Evolutionary conservation across 2,329 filamentous ascomycete genomes (phyloP).

Genomic region (Xylaria sp.): DNA sequence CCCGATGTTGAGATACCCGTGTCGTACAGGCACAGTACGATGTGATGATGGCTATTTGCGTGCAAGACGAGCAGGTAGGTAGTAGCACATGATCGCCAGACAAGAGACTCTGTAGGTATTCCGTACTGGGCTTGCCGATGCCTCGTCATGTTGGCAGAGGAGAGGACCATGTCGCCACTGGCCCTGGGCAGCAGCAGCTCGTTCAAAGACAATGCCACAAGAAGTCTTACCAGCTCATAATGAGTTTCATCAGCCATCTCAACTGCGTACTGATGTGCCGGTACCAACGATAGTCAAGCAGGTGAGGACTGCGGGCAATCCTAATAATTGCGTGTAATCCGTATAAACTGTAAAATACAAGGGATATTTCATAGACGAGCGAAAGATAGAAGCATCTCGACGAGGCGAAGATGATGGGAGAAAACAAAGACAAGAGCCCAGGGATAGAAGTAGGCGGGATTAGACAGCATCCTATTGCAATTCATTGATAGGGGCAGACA

Average conservation of each 20-base stretch:
- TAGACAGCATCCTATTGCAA: too few species aligned
- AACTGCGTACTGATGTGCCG: not conserved
- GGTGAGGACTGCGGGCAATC: not conserved
- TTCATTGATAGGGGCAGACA: too few species aligned
- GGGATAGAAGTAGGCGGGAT: too few species aligned
- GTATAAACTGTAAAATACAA: not conserved
- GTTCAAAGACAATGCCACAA: constrained; percentile 10
- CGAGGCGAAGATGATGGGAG: not conserved
- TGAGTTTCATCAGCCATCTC: not conserved
- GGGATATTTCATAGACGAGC: not conserved
- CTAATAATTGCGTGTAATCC: too few species aligned
- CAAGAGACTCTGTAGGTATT: not conserved
- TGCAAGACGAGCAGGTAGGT: not conserved
- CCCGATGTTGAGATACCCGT: constrained; percentile 1
- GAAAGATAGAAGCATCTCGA: not conserved
- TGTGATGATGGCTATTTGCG: constrained; percentile 1
- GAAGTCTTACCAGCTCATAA: constrained; percentile 1
- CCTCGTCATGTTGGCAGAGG: not conserved
- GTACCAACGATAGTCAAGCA: not conserved
- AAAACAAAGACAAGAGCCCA: too few species aligned
- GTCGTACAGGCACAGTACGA: constrained; percentile 10
- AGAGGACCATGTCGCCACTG: not conserved
- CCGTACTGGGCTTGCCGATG: constrained; percentile 1
- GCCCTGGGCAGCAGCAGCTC: constrained; percentile 1
- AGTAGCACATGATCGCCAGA: not conserved